These are phyloP conservation scores for Solanum hybrid DNA, from an alignment of 305 asterid genomes.

Conservation along the genomic window DNA sequence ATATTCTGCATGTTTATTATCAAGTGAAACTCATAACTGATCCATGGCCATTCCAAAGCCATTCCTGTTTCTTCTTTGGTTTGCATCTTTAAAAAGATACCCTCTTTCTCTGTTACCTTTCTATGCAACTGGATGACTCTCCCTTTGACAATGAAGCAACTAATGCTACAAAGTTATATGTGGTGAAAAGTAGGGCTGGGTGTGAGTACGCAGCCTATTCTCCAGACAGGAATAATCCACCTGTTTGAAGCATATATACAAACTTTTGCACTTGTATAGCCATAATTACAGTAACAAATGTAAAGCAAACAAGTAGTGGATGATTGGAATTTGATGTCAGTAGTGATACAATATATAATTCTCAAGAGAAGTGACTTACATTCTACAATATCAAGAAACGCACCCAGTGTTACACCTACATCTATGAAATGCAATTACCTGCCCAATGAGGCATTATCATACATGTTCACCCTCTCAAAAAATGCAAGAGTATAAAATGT, in stretches of 20 bases:
- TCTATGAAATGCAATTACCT: conserved; percentile 32
- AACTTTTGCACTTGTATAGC: background rate
- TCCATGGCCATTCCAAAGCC: background rate
- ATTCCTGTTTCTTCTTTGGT: background rate
- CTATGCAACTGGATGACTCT: background rate
- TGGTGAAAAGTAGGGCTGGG: background rate
- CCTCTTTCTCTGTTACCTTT: background rate
- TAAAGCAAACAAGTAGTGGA: background rate
- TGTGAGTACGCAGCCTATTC: background rate
- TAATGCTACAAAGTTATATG: background rate
- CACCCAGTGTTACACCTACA: background rate
- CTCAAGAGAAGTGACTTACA: background rate
- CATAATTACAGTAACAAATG: background rate
- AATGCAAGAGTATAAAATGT: conserved; percentile 89
- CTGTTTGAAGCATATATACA: background rate
- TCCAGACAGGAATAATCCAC: background rate
- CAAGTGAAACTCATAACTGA: background rate
- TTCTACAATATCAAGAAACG: background rate
- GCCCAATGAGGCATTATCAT: conserved; percentile 83
- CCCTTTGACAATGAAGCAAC: background rate
- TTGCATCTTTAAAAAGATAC: background rate
- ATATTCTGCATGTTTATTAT: background rate
- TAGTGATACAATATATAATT: background rate
- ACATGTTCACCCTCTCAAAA: conserved; percentile 92
- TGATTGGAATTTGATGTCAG: background rate